Evolutionary conservation across 352 stramenopile genomes (phyloP), one percentile per base, ranked within the genome.

Genomic region (Phytopythium kandeliae): DNA sequence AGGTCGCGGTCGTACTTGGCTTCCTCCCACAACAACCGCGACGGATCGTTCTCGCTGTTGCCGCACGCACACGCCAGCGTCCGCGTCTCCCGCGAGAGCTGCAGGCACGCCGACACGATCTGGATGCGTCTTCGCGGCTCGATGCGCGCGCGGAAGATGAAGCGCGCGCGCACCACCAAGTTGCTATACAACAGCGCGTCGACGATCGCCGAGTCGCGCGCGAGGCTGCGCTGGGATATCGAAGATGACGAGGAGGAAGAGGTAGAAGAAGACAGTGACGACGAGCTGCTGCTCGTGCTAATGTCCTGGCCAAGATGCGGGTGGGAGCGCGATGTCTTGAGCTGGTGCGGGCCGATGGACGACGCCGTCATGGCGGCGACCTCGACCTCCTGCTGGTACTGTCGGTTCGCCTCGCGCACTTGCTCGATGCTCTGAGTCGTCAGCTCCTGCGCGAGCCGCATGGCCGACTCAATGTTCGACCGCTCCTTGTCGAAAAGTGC

Each of bases 391-490:
- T 80, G 59, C 19, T 82, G 74, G 3, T 56, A 51, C 46, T 60
- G 55, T 1, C 55, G 64, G 26, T 79, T 78, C 10, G 53, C 62
- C 53, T 92, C 81, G 4, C 81, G 70, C 17, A 88, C 67, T 35
- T 75, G 67, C 21, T 89, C 74, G 44, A 90, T 86, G 50, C 78
- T 90, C 47, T 90, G 81, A 1, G 76, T 51, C 11, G 78, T 85
- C 11, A 92, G 67, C 33, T 92, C 77, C 31, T 83, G 77, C 19
- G 76, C 82, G 25, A 92, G 51, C 13, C 75, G 66, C 68, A 92
- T 86, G 15, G 82, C 82, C 24, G 79, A 89, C 47, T 92, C 78
- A 38, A 92, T 92, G 40, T 92, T 92, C 8, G 82, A 59, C 30
- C 82, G 72, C 55, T 92, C 77, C 40, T 85, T 85, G 57, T 92